Conservation (phyloP, 2,329 filamentous ascomycete species). For the Calycina herbarum region DNA sequence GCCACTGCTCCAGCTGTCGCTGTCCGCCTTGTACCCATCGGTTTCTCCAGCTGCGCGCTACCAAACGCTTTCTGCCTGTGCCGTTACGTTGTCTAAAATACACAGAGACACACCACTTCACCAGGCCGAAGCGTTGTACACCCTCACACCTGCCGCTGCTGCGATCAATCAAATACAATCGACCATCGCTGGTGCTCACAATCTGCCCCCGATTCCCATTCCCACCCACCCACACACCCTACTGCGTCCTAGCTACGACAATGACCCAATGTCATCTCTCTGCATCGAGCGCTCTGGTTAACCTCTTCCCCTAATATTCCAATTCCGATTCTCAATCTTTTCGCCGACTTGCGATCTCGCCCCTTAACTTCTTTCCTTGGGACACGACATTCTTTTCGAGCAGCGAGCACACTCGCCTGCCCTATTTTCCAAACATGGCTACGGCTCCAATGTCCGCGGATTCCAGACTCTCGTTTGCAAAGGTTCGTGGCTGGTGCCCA, state of each 20-base stretch:
- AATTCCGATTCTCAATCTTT: constrained; percentile 28
- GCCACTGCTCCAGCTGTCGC: not conserved
- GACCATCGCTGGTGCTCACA: not conserved
- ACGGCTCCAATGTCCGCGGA: constrained; percentile 48
- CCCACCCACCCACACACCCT: constrained; percentile 17
- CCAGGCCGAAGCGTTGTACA: constrained; percentile 4
- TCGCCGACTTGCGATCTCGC: constrained; percentile 36
- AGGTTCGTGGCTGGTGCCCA: constrained; percentile 51
- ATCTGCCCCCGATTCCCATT: constrained; percentile 7
- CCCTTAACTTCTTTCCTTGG: constrained; percentile 32
- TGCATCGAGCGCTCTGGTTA: constrained; percentile 38
- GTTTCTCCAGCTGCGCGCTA: not conserved
- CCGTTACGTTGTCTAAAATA: not conserved
- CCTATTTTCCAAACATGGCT: constrained; percentile 43
- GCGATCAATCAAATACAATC: constrained; percentile 4
- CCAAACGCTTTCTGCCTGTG: constrained; percentile 1
- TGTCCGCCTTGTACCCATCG: not conserved
- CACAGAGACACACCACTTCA: constrained; percentile 1
- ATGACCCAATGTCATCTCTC: constrained; percentile 40
- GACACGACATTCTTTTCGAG: constrained; percentile 35
- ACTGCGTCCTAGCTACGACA: constrained; percentile 36
- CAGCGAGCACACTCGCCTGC: constrained; percentile 20
- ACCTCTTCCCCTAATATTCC: constrained; percentile 39
- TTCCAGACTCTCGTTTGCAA: constrained; percentile 71
- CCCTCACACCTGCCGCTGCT: constrained; percentile 1